Percentiles rank a stretch among this genome's conserved stretches.
Conservation (phyloP, 768 basidiomycete genomes). For the Lactarius akahatsu region DNA sequence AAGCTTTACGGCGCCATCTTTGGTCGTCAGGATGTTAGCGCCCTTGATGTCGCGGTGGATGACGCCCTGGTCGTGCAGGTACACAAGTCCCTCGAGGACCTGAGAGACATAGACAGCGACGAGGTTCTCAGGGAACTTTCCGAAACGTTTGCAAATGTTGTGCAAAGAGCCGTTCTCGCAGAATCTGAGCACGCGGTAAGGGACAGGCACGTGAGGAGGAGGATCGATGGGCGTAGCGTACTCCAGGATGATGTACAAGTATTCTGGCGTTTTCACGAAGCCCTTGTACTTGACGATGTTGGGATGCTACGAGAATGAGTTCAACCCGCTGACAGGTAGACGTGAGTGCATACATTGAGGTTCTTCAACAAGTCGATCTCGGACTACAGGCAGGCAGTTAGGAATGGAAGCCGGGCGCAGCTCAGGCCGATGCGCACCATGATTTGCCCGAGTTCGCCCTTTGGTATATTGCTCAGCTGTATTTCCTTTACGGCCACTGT, state of each 20-base stretch:
- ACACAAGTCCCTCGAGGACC: slow-evolving; percentile 91
- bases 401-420: not conserved
- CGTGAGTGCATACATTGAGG: slow-evolving; percentile 62
- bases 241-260: slow-evolving; percentile 96
- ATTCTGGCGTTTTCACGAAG: slow-evolving; percentile 92
- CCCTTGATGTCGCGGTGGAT: slow-evolving; percentile 99
- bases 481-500: slow-evolving; percentile 99
- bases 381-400: slow-evolving; percentile 50
- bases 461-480: slow-evolving; percentile 89
- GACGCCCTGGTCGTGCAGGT: slow-evolving; percentile 98
- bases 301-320: slow-evolving; percentile 60
- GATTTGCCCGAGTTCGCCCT: slow-evolving; percentile 91
- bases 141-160: slow-evolving; percentile 93
- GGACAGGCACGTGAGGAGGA: not conserved
- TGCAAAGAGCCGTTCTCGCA: slow-evolving; percentile 98
- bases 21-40: slow-evolving; percentile 97
- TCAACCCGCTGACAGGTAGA: slow-evolving; percentile 3
- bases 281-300: slow-evolving; percentile 99
- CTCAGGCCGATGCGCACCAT: slow-evolving; percentile 60
- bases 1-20: slow-evolving; percentile 97
- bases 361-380: slow-evolving; percentile 98
- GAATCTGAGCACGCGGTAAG: slow-evolving; percentile 50
- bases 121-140: slow-evolving; percentile 96
- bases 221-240: slow-evolving; percentile 39
- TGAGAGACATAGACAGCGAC: slow-evolving; percentile 97